Conservation (phyloP, 306 rosid species). For the Inga laurina region DNA sequence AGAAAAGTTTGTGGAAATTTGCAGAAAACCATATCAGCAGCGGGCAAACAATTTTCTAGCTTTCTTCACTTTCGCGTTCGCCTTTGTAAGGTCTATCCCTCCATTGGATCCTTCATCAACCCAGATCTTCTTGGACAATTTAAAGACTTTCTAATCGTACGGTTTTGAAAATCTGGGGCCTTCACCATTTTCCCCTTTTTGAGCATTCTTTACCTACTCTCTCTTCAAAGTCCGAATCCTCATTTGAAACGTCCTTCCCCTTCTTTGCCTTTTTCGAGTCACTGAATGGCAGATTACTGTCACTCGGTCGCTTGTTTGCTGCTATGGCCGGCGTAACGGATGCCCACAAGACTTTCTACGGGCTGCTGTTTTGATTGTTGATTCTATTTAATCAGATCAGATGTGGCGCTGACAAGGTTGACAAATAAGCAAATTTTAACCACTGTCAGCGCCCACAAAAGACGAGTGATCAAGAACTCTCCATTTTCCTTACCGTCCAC, state of each 20-base stretch:
- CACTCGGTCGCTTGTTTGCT: conserved; percentile 37
- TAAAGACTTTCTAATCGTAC: conserved; percentile 44
- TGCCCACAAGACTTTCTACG: background rate
- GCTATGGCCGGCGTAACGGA: conserved; percentile 34
- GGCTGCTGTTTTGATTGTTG: too few relatives aligned
- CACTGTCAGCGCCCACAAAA: too few relatives aligned
- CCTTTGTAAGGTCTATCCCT: conserved; percentile 23
- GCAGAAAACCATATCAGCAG: too few relatives aligned
- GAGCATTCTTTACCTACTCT: conserved; percentile 38
- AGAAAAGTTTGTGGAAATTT: too few relatives aligned
- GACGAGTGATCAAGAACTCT: too few relatives aligned
- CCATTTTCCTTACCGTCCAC: too few relatives aligned
- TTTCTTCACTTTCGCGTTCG: conserved; percentile 30
- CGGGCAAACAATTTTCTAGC: background rate
- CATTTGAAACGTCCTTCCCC: conserved; percentile 26
- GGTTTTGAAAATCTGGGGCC: conserved; percentile 32
- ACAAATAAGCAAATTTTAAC: too few relatives aligned
- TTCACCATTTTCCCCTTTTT: conserved; percentile 37
- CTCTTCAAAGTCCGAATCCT: conserved; percentile 63
- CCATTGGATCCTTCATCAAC: conserved; percentile 15
- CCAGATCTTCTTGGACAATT: conserved; percentile 67
- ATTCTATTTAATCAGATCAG: too few relatives aligned
- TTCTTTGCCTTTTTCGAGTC: conserved; percentile 46
- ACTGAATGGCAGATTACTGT: background rate
- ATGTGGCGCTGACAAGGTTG: too few relatives aligned